These are phyloP conservation scores for Phytopythium montanum DNA, from an alignment of 352 stramenopile species.

Conservation along the genomic window DNA sequence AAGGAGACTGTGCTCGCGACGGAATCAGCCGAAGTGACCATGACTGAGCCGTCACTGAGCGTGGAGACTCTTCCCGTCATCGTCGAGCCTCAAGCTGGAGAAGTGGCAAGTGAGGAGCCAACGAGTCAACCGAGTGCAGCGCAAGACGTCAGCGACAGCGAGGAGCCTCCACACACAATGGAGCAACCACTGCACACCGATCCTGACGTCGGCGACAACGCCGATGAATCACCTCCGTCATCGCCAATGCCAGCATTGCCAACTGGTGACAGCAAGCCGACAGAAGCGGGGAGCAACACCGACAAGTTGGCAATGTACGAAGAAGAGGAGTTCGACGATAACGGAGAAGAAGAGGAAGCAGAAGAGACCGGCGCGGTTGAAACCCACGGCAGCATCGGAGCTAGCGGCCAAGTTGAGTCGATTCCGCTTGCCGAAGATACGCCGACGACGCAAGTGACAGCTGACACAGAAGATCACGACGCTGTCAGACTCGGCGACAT, in stretches of 20 bases:
- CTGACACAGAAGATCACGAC: background rate
- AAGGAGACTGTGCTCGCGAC: too few relatives aligned
- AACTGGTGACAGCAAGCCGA: background rate
- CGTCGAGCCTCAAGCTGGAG: too few relatives aligned
- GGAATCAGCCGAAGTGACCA: too few relatives aligned
- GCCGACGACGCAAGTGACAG: too few relatives aligned
- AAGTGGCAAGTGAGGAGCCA: too few relatives aligned
- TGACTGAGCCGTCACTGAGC: too few relatives aligned
- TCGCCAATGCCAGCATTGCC: background rate
- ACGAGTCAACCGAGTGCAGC: background rate
- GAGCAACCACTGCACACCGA: background rate
- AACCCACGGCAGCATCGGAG: too few relatives aligned
- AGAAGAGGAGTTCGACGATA: conserved; percentile 30
- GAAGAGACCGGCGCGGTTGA: background rate
- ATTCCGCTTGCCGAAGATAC: too few relatives aligned
- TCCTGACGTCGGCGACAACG: background rate
- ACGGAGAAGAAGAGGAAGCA: conserved; percentile 7
- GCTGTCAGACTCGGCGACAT: background rate
- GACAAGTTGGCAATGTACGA: conserved; percentile 22
- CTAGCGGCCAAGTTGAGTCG: background rate
- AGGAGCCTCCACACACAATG: background rate
- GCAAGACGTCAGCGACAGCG: background rate
- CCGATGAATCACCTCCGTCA: background rate
- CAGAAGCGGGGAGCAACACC: background rate
- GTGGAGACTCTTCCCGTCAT: too few relatives aligned